These are phyloP conservation scores for Dalbergia cochinchinensis DNA, from an alignment of 306 rosid species.

Conservation along the genomic window DNA sequence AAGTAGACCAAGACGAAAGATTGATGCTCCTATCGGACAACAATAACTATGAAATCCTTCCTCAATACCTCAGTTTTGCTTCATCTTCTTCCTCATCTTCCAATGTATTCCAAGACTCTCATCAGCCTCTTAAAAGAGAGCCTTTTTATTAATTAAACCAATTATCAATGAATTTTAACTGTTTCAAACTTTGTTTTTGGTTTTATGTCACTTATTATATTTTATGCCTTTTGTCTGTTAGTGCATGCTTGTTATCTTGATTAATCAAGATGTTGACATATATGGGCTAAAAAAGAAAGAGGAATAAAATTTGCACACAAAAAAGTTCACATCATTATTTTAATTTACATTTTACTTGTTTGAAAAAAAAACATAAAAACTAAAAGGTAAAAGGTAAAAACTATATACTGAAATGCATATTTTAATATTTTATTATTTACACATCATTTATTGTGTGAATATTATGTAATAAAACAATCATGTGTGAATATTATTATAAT, in stretches of 20 bases:
- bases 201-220: background rate
- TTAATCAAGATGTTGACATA: background rate
- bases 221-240: conserved; percentile 16
- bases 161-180: conserved; percentile 4
- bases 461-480: too few relatives aligned
- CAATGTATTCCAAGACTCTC: conserved; percentile 73
- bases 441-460: too few relatives aligned
- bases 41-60: conserved; percentile 50
- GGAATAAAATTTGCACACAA: background rate
- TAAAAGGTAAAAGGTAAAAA: too few relatives aligned
- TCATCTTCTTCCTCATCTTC: conserved; percentile 62
- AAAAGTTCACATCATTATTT: too few relatives aligned
- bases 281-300: background rate
- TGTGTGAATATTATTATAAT: background rate
- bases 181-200: background rate
- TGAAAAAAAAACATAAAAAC: background rate
- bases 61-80: conserved; percentile 53
- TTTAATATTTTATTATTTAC: too few relatives aligned
- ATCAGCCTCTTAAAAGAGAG: conserved; percentile 63
- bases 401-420: too few relatives aligned
- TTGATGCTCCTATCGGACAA: conserved; percentile 51
- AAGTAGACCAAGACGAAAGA: conserved; percentile 54
- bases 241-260: background rate
- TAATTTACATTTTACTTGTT: background rate
- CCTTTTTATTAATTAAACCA: conserved; percentile 58